phyloP scores from a whole-genome alignment of 495 filamentous ascomycete species.

The Aspergillus hancockii region DNA sequence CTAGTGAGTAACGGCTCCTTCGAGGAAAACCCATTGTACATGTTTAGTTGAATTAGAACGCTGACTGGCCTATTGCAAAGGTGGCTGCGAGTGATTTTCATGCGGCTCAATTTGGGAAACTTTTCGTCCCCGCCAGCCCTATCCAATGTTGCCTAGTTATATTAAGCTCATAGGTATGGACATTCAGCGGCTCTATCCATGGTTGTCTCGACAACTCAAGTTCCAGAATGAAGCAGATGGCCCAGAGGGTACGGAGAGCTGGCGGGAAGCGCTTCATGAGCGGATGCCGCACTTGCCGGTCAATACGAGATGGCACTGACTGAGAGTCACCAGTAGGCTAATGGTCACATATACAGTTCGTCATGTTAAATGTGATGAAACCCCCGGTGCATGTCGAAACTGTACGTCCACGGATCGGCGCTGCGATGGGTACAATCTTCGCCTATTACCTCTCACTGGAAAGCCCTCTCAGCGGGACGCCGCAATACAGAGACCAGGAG shows the following conservation, averaged over 20 bases:
- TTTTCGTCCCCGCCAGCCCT: too few relatives aligned
- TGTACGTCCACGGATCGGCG: constrained; percentile 42
- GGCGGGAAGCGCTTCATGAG: background rate
- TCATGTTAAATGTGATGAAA: constrained; percentile 54
- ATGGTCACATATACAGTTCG: constrained; percentile 36
- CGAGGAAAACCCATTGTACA: too few relatives aligned
- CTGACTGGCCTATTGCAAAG: too few relatives aligned
- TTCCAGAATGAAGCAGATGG: too few relatives aligned
- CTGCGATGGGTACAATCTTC: constrained; percentile 32
- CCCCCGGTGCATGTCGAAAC: constrained; percentile 34
- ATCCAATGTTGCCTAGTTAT: too few relatives aligned
- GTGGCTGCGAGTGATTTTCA: too few relatives aligned
- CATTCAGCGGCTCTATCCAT: too few relatives aligned
- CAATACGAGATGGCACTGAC: background rate
- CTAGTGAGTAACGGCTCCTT: too few relatives aligned
- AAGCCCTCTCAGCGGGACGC: background rate
- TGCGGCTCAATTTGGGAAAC: too few relatives aligned
- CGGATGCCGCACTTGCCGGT: constrained; percentile 3
- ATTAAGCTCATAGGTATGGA: too few relatives aligned
- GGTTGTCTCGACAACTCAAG: too few relatives aligned
- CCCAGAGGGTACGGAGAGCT: background rate
- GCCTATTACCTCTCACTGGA: background rate
- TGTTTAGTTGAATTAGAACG: too few relatives aligned
- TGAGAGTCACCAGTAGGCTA: background rate
- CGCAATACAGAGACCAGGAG: background rate